Evolutionary conservation across 1,284 basidiomycete genomes (phyloP).

Genomic region (Irpex rosettiformis): DNA sequence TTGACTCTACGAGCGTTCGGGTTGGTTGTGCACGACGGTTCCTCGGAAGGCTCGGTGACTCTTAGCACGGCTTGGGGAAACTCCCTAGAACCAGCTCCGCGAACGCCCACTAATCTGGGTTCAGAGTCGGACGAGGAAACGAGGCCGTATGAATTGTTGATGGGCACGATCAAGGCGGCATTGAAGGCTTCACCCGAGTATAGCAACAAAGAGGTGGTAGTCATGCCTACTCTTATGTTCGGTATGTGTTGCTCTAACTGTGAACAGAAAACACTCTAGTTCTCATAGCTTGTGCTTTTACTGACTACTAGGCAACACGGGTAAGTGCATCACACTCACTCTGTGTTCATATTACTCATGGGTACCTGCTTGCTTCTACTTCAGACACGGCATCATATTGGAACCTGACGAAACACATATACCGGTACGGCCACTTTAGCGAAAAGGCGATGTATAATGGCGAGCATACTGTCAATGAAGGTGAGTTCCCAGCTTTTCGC

Average conservation of each 20-base stretch:
- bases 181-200: slow-evolving; percentile 28
- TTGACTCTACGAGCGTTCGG: slow-evolving; percentile 54
- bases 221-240: slow-evolving; percentile 7
- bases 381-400: slow-evolving; percentile 41
- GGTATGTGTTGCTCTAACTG: slow-evolving; percentile 1
- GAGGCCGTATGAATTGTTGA: slow-evolving; percentile 44
- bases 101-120: slow-evolving; percentile 41
- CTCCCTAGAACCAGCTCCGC: slow-evolving; percentile 52
- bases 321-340: too few relatives aligned
- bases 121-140: slow-evolving; percentile 23
- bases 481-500: neutral
- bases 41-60: slow-evolving; percentile 27
- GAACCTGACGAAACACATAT: slow-evolving; percentile 44
- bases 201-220: slow-evolving; percentile 8
- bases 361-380: slow-evolving; percentile 6
- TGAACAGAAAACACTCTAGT: neutral
- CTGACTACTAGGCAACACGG: slow-evolving; percentile 11
- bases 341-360: neutral
- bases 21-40: slow-evolving; percentile 18
- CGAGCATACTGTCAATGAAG: slow-evolving; percentile 58
- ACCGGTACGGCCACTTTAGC: slow-evolving; percentile 44
- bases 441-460: slow-evolving; percentile 26
- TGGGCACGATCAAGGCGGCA: slow-evolving; percentile 38
- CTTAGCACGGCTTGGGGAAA: slow-evolving; percentile 39
- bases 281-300: neutral